Evolutionary conservation across 768 basidiomycete genomes (phyloP), one percentile per base, ranked within the genome.

Genomic region (Trametopsis cervina): DNA sequence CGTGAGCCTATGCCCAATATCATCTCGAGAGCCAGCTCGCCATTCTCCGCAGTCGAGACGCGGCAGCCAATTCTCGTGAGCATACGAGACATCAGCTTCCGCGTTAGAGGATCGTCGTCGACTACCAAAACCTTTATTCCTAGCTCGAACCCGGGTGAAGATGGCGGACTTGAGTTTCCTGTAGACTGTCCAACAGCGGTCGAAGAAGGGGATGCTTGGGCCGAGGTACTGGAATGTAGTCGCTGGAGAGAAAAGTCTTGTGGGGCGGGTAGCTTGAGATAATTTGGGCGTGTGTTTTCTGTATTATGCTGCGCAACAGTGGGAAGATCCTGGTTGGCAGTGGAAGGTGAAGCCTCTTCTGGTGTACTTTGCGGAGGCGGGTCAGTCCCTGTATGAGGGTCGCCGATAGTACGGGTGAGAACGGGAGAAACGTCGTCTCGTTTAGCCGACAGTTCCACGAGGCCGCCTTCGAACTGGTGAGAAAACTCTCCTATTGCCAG

Each of bases 31-130:
- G 88, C 88, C 26, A 82, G 62, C 57, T 83, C 77, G 6, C 91
- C 91, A 58, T 94, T 90, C 68, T 92, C 87, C 12, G 91, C 90
- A 11, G 78, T 80, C 12, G 77, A 70, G n/a, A 92, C 88, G 22
- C 63, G 62, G 62, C 88, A 90, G 0, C 90, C 89, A 2, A 91
- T 69, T 27, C 89, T 72, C 17, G 76, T 75, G 35, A 92, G 69
- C 63, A 89, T 77, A n/a, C 88, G 75, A 50, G 73, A 75, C 90
- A 93, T 91, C 51, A 93, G 68, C 43, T 75, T 80, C 45, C 90
- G 77, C 44, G 90, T 91, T 46, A 92, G 63, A 7, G 73, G 64
- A 62, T 94, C 91, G 58, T 93, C 88, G 56, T 91, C 89, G 0
- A 91, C 89, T 2, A 90, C 86, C 17, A 90, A 71, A 38, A 86